A percentile compares a stretch with the other conserved stretches of the same genome.
Conservation (phyloP, 805 yeast species). For the Candida ortonii region DNA sequence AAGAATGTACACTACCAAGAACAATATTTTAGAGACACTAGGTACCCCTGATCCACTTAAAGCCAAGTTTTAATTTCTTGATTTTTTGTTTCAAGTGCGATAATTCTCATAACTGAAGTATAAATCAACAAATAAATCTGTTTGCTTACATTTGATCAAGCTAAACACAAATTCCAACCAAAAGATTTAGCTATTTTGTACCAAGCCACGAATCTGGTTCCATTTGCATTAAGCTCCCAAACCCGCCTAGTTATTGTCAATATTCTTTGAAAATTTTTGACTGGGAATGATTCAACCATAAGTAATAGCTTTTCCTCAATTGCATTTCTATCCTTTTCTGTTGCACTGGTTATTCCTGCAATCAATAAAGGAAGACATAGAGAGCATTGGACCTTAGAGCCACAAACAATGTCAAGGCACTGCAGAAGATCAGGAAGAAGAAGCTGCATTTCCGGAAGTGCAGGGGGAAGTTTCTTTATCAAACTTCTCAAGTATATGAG, state of each 20-base stretch:
- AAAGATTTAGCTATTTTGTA: conserved; percentile 32
- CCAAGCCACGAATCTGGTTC: conserved; percentile 36
- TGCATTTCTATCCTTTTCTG: conserved; percentile 20
- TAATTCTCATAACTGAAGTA: too few relatives aligned
- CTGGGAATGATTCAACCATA: conserved; percentile 31
- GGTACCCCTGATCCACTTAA: conserved; percentile 5
- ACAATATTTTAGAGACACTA: conserved; percentile 13
- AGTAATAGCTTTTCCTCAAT: conserved; percentile 24
- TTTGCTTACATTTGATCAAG: too few relatives aligned
- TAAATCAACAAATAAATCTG: too few relatives aligned
- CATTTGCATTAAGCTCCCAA: conserved; percentile 35
- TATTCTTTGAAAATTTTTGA: conserved; percentile 31
- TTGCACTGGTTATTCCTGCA: conserved; percentile 28
- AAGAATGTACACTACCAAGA: conserved; percentile 18
- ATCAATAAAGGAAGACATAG: conserved; percentile 36
- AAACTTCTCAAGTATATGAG: conserved; percentile 21
- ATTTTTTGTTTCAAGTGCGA: too few relatives aligned
- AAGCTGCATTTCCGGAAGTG: conserved; percentile 21
- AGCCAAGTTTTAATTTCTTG: too few relatives aligned
- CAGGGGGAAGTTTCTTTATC: conserved; percentile 19
- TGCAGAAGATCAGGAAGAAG: conserved; percentile 14
- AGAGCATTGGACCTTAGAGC: conserved; percentile 20
- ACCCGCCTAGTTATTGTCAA: conserved; percentile 32
- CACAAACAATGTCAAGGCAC: conserved; percentile 17
- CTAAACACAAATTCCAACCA: conserved; percentile 34